A percentile compares a stretch with the other conserved stretches of the same genome.
phyloP scores from a whole-genome alignment of 768 basidiomycete species.

The Lactarius evosmus region DNA sequence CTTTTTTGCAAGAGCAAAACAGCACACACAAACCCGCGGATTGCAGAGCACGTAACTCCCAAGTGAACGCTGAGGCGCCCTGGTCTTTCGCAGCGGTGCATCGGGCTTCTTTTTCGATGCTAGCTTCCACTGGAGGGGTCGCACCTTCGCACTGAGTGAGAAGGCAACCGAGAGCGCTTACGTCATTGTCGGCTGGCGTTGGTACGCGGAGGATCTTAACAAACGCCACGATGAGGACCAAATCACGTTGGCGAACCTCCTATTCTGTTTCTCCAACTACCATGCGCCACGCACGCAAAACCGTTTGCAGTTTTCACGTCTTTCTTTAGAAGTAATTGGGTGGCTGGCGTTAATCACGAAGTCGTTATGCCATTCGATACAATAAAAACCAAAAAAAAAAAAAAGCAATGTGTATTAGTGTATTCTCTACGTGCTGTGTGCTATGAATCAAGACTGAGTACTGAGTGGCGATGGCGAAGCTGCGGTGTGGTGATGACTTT shows the following conservation, averaged over 20 bases:
- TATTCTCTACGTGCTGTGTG: background rate
- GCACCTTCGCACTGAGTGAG: constrained; percentile 9
- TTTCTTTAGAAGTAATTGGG: constrained; percentile 1
- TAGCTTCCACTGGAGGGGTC: constrained; percentile 16
- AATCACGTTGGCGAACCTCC: background rate
- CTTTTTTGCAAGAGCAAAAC: background rate
- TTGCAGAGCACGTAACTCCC: constrained; percentile 5
- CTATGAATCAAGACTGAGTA: background rate
- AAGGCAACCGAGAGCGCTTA: constrained; percentile 4
- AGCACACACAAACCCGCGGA: constrained; percentile 17
- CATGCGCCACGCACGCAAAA: background rate
- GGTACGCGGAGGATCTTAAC: background rate
- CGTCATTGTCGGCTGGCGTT: background rate
- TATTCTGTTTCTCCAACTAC: background rate
- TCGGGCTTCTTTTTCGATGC: constrained; percentile 4
- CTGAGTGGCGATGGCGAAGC: background rate
- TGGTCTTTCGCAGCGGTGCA: background rate
- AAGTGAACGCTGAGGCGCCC: background rate
- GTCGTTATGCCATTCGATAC: constrained; percentile 10
- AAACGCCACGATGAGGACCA: background rate
- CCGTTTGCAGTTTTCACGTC: constrained; percentile 9
- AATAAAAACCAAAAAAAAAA: background rate
- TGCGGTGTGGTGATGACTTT: background rate
- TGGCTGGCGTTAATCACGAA: constrained; percentile 9
- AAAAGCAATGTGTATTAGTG: background rate